Evolutionary conservation across 306 rosid species (phyloP).

Genomic region (Albizia julibrissin): DNA sequence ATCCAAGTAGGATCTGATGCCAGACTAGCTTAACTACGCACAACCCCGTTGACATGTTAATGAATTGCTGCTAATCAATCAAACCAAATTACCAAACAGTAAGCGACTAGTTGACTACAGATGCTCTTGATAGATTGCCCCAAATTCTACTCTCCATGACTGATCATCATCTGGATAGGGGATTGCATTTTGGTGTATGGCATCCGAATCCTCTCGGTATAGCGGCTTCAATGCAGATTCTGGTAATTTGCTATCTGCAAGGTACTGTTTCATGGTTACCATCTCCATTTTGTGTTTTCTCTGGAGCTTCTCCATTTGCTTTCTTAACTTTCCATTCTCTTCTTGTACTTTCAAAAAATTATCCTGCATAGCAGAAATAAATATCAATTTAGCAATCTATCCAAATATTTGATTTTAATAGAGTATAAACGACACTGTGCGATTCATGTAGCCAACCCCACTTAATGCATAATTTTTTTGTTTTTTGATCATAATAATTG

Average conservation of each 20-base stretch:
- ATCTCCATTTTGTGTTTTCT: slow-evolving; percentile 89
- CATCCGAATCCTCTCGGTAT: slow-evolving; percentile 56
- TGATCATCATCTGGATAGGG: slow-evolving; percentile 71
- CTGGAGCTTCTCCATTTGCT: slow-evolving; percentile 82
- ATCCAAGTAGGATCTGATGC: slow-evolving; percentile 53
- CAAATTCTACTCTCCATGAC: slow-evolving; percentile 96
- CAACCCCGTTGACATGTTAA: background rate
- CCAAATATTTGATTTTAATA: too few species aligned
- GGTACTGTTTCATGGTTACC: slow-evolving; percentile 83
- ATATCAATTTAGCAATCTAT: background rate
- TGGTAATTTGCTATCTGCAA: slow-evolving; percentile 88
- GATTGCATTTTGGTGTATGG: slow-evolving; percentile 39
- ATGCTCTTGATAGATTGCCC: slow-evolving; percentile 84
- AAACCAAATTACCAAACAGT: background rate
- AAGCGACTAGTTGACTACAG: background rate
- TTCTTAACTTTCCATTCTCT: slow-evolving; percentile 70
- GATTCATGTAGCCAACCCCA: too few species aligned
- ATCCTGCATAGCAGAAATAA: slow-evolving; percentile 55
- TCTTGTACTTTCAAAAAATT: slow-evolving; percentile 49
- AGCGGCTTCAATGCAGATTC: slow-evolving; percentile 79
- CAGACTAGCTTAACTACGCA: background rate
- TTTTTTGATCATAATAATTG: background rate
- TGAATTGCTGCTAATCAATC: background rate
- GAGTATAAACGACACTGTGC: too few species aligned
- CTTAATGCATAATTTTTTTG: too few species aligned